These are phyloP conservation scores for Lachancea thermotolerans DNA, from an alignment of 805 yeast species.

Conservation along the genomic window DNA sequence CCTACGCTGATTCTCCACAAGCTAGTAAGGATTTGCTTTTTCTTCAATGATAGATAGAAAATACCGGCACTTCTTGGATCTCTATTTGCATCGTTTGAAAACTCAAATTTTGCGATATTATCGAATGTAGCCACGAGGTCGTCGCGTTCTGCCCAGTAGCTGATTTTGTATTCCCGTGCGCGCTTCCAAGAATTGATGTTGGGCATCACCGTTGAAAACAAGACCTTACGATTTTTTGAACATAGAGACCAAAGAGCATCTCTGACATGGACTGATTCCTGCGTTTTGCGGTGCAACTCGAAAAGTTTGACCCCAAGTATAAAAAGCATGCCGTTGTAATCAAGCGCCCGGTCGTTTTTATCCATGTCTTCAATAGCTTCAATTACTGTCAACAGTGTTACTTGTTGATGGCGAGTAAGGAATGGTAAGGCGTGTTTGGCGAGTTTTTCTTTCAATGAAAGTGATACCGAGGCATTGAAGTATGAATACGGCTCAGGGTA, in stretches of 20 bases:
- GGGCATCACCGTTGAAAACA: slow-evolving; percentile 40
- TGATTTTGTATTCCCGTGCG: slow-evolving; percentile 54
- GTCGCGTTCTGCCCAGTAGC: slow-evolving; percentile 58
- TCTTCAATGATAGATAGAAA: slow-evolving; percentile 69
- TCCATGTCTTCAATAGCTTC: slow-evolving; percentile 55
- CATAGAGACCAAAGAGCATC: slow-evolving; percentile 86
- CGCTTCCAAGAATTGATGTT: slow-evolving; percentile 51
- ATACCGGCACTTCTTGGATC: slow-evolving; percentile 75
- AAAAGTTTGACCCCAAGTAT: slow-evolving; percentile 64
- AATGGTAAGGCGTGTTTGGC: slow-evolving; percentile 66
- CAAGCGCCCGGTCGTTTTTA: slow-evolving; percentile 32
- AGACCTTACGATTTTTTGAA: slow-evolving; percentile 65
- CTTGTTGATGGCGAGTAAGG: slow-evolving; percentile 85
- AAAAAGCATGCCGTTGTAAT: slow-evolving; percentile 60
- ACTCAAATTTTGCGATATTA: slow-evolving; percentile 64
- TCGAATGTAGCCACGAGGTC: slow-evolving; percentile 53
- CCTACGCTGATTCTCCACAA: slow-evolving; percentile 75
- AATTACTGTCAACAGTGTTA: slow-evolving; percentile 65
- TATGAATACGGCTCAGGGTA: slow-evolving; percentile 36
- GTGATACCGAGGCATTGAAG: slow-evolving; percentile 40
- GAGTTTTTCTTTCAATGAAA: slow-evolving; percentile 50
- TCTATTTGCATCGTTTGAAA: slow-evolving; percentile 43
- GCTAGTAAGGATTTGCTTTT: slow-evolving; percentile 69
- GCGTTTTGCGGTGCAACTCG: slow-evolving; percentile 45
- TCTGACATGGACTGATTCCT: slow-evolving; percentile 57